Evolutionary conservation across 257 asterid species (phyloP).

Genomic region (Datura wrightii): DNA sequence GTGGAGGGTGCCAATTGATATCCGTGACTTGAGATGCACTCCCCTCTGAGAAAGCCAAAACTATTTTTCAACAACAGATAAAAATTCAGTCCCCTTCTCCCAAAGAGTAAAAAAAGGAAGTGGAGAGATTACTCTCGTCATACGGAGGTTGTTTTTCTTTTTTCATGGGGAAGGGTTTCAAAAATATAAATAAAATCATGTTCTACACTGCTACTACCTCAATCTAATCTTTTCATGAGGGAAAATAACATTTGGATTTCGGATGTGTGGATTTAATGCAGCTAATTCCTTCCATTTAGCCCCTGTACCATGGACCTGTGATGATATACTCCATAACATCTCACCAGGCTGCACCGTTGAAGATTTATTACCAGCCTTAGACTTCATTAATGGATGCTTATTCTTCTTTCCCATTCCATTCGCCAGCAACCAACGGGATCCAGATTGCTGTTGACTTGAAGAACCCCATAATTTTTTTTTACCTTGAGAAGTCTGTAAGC

Average conservation of each 20-base stretch:
- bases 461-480: conserved; percentile 90
- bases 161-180: not conserved
- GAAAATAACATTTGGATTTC: conserved; percentile 63
- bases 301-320: conserved; percentile 64
- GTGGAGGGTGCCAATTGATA: too few relatives aligned
- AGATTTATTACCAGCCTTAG: conserved; percentile 51
- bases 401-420: conserved; percentile 99
- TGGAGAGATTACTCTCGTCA: not conserved
- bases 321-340: conserved; percentile 81
- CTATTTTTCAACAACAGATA: too few relatives aligned
- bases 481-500: conserved; percentile 66
- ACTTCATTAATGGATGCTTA: conserved; percentile 75
- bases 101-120: not conserved
- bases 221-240: conserved; percentile 55
- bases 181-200: not conserved
- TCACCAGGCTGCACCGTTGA: conserved; percentile 66
- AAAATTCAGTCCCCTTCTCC: too few relatives aligned
- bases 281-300: conserved; percentile 59
- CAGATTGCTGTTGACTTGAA: conserved; percentile 72
- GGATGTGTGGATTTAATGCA: conserved; percentile 58
- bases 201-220: conserved; percentile 36
- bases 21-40: too few relatives aligned
- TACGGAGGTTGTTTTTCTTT: too few relatives aligned
- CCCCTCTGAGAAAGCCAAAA: too few relatives aligned
- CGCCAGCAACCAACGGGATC: conserved; percentile 95